phyloP scores from a whole-genome alignment of 495 filamentous ascomycete species.

The Neurospora discreta region DNA sequence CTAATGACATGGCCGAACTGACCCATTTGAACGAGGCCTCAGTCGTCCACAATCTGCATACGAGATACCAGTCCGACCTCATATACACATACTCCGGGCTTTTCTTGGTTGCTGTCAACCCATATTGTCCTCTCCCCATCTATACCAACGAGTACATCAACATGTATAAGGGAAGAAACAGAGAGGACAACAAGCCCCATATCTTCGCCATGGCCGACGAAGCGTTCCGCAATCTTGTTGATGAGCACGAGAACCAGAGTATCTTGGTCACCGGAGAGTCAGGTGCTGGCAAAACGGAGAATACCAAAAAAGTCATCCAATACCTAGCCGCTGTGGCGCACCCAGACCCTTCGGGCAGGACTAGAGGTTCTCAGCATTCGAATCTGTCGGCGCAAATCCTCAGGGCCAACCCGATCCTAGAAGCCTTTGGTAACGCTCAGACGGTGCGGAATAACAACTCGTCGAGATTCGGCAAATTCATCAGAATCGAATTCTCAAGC shows the following conservation, averaged over 20 bases:
- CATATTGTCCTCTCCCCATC: conserved; percentile 88
- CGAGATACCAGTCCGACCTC: conserved; percentile 84
- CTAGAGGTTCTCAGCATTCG: conserved; percentile 56
- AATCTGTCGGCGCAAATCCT: conserved; percentile 96
- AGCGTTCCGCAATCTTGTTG: conserved; percentile 89
- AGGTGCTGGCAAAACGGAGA: conserved; percentile 97
- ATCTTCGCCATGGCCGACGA: conserved; percentile 98
- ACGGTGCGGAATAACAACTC: conserved; percentile 98
- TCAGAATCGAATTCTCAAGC: conserved; percentile 88
- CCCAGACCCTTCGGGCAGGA: conserved; percentile 58
- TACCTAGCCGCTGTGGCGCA: conserved; percentile 92
- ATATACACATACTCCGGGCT: conserved; percentile 99
- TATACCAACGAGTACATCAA: conserved; percentile 95
- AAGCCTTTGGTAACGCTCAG: conserved; percentile 97
- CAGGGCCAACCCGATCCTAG: conserved; percentile 92
- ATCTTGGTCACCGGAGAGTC: conserved; percentile 98
- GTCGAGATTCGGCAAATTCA: conserved; percentile 98
- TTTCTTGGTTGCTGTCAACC: conserved; percentile 95
- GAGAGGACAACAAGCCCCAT: conserved; percentile 93
- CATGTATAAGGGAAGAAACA: conserved; percentile 81
- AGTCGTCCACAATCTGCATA: conserved; percentile 92
- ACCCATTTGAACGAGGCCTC: conserved; percentile 97
- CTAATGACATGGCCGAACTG: conserved; percentile 97
- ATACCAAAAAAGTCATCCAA: conserved; percentile 99
- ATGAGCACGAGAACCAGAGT: conserved; percentile 92